Conservation (phyloP, 768 basidiomycete species). For the Leucocoprinus birnbaumii region DNA sequence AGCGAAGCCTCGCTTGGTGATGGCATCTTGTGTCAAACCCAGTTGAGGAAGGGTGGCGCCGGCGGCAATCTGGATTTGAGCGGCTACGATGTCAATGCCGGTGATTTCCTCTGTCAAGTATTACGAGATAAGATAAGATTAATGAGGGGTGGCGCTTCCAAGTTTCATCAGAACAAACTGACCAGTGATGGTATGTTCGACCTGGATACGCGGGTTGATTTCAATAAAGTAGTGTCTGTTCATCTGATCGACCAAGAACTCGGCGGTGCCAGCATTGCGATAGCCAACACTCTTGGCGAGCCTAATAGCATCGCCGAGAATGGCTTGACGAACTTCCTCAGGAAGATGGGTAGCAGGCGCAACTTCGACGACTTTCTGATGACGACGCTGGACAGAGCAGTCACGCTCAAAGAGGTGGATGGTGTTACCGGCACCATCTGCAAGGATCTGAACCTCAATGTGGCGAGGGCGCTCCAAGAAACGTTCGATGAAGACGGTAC, state of each 20-base stretch:
- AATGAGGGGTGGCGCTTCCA: not conserved
- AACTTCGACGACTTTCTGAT: conserved; percentile 99
- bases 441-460: conserved; percentile 95
- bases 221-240: conserved; percentile 99
- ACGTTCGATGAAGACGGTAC: conserved; percentile 98
- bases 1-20: conserved; percentile 93
- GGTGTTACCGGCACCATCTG: conserved; percentile 88
- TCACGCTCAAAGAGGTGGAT: conserved; percentile 99
- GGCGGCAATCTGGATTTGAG: conserved; percentile 99
- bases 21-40: conserved; percentile 93
- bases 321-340: conserved; percentile 86
- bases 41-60: conserved; percentile 94
- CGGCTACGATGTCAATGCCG: conserved; percentile 98
- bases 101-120: conserved; percentile 90
- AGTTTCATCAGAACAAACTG: conserved; percentile 4
- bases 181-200: conserved; percentile 99
- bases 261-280: conserved; percentile 95
- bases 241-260: conserved; percentile 97
- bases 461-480: conserved; percentile 96
- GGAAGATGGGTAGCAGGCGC: conserved; percentile 94
- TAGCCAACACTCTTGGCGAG: conserved; percentile 92
- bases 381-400: conserved; percentile 96
- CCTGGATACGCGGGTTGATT: conserved; percentile 99
- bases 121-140: conserved; percentile 10
- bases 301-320: conserved; percentile 89